phyloP scores from a whole-genome alignment of 768 basidiomycete species.

The Russula lepida region DNA sequence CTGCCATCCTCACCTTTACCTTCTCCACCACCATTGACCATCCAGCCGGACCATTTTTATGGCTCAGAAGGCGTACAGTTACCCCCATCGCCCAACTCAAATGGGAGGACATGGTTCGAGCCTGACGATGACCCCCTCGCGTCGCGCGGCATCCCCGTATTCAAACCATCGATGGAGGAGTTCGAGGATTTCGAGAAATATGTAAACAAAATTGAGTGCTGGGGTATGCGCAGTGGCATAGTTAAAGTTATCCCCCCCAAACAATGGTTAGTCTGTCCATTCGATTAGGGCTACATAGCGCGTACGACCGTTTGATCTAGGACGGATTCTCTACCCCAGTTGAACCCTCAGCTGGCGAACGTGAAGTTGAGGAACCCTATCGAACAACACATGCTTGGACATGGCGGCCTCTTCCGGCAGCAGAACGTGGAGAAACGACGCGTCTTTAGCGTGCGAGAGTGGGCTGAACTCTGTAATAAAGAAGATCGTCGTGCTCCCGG shows the following conservation, averaged over 20 bases:
- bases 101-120: constrained; percentile 57
- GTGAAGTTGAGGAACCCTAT: constrained; percentile 87
- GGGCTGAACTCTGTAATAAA: constrained; percentile 67
- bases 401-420: constrained; percentile 78
- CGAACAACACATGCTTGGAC: constrained; percentile 86
- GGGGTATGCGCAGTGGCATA: constrained; percentile 88
- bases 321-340: constrained; percentile 63
- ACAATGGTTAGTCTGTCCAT: constrained; percentile 62
- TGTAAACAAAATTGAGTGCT: constrained; percentile 77
- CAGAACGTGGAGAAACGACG: constrained; percentile 87
- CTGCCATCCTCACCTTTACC: constrained; percentile 44
- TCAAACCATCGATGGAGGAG: constrained; percentile 88
- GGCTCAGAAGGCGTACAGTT: constrained; percentile 38
- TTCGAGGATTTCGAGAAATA: constrained; percentile 89
- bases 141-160: constrained; percentile 90
- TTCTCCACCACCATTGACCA: constrained; percentile 32
- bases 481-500: constrained; percentile 70
- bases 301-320: constrained; percentile 32
- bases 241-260: constrained; percentile 93
- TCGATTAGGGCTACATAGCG: constrained; percentile 17
- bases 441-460: constrained; percentile 78
- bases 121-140: constrained; percentile 77
- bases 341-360: constrained; percentile 58
- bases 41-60: constrained; percentile 83
- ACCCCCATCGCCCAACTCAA: constrained; percentile 55